Conservation (phyloP, 495 filamentous ascomycete genomes). For the Poronia punctata region DNA sequence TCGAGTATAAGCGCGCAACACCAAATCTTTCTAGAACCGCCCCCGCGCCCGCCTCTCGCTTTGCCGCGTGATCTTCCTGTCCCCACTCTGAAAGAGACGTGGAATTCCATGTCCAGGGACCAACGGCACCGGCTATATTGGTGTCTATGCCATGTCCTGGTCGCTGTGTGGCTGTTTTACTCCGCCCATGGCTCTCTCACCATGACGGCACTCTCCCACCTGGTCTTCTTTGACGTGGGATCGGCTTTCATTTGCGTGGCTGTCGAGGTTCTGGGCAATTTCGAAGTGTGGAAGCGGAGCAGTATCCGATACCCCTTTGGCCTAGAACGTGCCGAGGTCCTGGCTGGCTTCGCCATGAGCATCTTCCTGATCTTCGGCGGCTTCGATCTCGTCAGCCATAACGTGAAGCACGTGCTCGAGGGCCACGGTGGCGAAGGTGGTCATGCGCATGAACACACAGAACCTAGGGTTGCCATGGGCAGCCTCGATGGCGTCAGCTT, state of each 20-base stretch:
- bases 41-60: conserved; percentile 75
- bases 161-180: conserved; percentile 79
- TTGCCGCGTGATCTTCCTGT: conserved; percentile 90
- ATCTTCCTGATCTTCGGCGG: conserved; percentile 94
- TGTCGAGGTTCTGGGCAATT: conserved; percentile 89
- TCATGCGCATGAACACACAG: conserved; percentile 47
- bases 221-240: conserved; percentile 90
- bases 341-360: conserved; percentile 95
- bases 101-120: conserved; percentile 76
- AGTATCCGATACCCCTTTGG: conserved; percentile 91
- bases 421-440: conserved; percentile 41
- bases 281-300: conserved; percentile 93
- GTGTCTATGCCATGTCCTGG: conserved; percentile 79
- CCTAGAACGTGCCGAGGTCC: conserved; percentile 82
- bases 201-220: conserved; percentile 83
- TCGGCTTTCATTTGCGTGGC: conserved; percentile 88
- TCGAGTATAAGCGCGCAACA: conserved; percentile 80
- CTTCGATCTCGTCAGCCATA: conserved; percentile 88
- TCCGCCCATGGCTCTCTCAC: conserved; percentile 80
- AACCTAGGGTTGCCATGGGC: conserved; percentile 57
- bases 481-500: conserved; percentile 76
- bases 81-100: conserved; percentile 82
- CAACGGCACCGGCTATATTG: conserved; percentile 78
- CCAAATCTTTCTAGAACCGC: conserved; percentile 94
- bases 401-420: conserved; percentile 78